Conservation (phyloP, 495 filamentous ascomycete genomes). For the Durotheca rogersii region DNA sequence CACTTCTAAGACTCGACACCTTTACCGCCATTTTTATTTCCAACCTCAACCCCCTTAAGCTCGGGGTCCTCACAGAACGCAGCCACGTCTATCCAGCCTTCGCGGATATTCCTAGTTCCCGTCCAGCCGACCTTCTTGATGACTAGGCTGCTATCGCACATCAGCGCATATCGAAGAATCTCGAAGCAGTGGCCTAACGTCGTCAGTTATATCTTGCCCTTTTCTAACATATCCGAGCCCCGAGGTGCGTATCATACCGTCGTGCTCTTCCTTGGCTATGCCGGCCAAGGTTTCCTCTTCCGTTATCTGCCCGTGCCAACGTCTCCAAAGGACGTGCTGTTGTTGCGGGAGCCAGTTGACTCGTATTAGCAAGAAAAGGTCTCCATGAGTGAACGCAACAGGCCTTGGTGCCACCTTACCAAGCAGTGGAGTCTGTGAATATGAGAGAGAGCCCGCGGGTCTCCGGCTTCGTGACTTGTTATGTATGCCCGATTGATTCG, state of each 20-base stretch:
- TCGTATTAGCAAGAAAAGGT: no score
- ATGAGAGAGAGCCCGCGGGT: not conserved
- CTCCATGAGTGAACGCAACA: no score
- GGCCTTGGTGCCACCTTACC: no score
- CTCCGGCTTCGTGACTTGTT: not conserved
- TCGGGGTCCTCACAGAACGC: not conserved
- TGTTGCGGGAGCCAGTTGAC: not conserved
- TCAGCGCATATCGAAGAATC: not conserved
- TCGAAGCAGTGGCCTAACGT: slow-evolving; percentile 1
- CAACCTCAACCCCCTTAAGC: not conserved
- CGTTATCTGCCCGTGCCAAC: slow-evolving; percentile 1
- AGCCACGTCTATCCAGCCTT: not conserved
- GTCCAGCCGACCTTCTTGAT: slow-evolving; percentile 4
- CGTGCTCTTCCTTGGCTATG: not conserved
- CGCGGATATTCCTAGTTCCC: not conserved
- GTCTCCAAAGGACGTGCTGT: not conserved
- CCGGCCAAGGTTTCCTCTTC: not conserved
- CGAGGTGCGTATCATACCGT: no score
- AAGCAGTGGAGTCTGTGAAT: slow-evolving; percentile 4
- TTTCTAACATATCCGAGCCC: no score
- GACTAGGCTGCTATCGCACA: not conserved
- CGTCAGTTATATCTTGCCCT: not conserved
- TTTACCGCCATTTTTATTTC: not conserved
- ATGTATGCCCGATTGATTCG: not conserved
- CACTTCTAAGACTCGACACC: not conserved